Evolutionary conservation across 805 yeast species (phyloP), one percentile per base, ranked within the genome.

Genomic region (Zygoascus ofunaensis): DNA sequence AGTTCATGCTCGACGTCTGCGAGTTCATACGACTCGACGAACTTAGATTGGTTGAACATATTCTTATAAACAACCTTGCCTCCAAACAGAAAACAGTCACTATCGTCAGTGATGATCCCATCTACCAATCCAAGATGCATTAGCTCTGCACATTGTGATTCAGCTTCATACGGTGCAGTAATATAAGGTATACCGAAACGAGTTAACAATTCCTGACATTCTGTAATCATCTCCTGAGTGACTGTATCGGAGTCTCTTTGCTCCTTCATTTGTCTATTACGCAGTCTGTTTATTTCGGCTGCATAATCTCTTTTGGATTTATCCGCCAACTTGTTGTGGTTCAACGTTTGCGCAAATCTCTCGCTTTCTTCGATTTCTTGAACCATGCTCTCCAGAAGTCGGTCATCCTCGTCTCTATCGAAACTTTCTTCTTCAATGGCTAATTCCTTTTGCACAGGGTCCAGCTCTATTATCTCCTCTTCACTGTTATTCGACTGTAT

Each of bases 131-230:
- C 76, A 19, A 87, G 61, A n/a, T 62, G 57, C 34, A 77, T 62
- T 4, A 92, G 64, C 51, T 82, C 85, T 0, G 95, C 96, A 65
- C 99, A 92, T 57, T 92, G 98, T 0, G 98, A 97, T 65, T 92
- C 99, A 1, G 98, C 98, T 63, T 92, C 99, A 89, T 87, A 87
- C 1, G 98, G 99, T 0, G 98, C 97, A 0, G 95, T 85, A 7
- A 92, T 74, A 53, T 77, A 92, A 0, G 99, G 99, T 3, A 92
- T 83, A 1, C 98, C 98, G 69, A 92, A 92, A 43, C 90, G 64
- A 23, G 82, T 74, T 5, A 92, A 67, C 35, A 92, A 68, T 50
- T 87, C 95, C 63, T 92, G 96, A 17, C 94, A 92, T 58, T 92
- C 97, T 33, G 71, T 70, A 20, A 90, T 74, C 97, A 92, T 92